phyloP scores from a whole-genome alignment of 371 early-diverging fungal genomes.

The Gilbertella persicaria region DNA sequence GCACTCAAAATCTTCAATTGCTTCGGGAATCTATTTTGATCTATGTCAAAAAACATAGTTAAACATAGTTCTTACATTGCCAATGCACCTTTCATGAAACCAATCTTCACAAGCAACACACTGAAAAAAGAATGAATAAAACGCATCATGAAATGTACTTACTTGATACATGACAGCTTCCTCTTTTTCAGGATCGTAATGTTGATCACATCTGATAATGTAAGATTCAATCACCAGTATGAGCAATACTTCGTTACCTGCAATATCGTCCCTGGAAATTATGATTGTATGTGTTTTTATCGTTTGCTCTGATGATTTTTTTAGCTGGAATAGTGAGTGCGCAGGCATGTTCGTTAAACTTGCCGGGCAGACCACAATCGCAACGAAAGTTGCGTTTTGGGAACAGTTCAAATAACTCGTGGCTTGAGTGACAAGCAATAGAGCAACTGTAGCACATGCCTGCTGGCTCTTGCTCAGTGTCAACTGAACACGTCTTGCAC shows the following conservation, averaged over 20 bases:
- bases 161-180: conserved; percentile 75
- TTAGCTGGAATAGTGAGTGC: conserved; percentile 36
- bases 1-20: conserved; percentile 71
- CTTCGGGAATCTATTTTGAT: conserved; percentile 67
- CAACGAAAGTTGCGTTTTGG: conserved; percentile 83
- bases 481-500: conserved; percentile 72
- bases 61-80: conserved; percentile 44
- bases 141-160: too few species aligned
- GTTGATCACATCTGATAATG: conserved; percentile 60
- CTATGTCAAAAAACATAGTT: too few species aligned
- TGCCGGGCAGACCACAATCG: conserved; percentile 74
- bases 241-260: conserved; percentile 42
- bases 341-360: conserved; percentile 45
- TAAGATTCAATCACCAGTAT: not conserved
- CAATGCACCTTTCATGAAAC: conserved; percentile 86
- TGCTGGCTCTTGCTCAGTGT: conserved; percentile 41
- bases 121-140: conserved; percentile 41
- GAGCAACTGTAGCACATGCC: conserved; percentile 84
- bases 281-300: conserved; percentile 74
- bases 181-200: conserved; percentile 76
- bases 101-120: conserved; percentile 86
- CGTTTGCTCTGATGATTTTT: conserved; percentile 44
- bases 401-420: conserved; percentile 82
- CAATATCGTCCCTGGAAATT: conserved; percentile 84
- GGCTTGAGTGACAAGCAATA: conserved; percentile 79